A percentile compares a stretch with the other conserved stretches of the same genome.
These are phyloP conservation scores for Hypomyces rosellus DNA, from an alignment of 2,329 filamentous ascomycete genomes.

Conservation along the genomic window DNA sequence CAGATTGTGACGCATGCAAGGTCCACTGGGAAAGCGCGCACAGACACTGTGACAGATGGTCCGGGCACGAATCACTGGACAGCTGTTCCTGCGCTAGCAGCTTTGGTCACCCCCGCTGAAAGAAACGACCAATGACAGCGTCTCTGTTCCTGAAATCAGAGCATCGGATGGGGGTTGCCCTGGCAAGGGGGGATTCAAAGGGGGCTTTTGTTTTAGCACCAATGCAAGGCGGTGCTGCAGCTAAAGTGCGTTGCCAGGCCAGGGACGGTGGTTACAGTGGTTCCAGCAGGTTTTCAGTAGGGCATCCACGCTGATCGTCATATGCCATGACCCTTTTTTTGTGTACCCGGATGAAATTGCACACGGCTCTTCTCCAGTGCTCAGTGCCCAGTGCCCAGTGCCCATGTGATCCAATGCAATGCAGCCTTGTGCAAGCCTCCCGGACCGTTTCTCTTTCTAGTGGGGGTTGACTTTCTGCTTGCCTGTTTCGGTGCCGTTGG, in stretches of 20 bases:
- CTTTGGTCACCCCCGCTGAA: conserved; percentile 8
- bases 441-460: not conserved
- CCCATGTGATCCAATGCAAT: not conserved
- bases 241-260: not conserved
- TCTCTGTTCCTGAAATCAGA: conserved; percentile 19
- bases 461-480: not conserved
- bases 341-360: too few relatives aligned
- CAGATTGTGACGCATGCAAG: too few relatives aligned
- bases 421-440: not conserved
- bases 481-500: too few relatives aligned
- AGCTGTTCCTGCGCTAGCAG: conserved; percentile 23
- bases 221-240: not conserved
- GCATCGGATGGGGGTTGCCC: not conserved
- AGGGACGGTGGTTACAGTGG: too few relatives aligned
- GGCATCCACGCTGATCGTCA: too few relatives aligned
- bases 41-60: not conserved
- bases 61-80: conserved; percentile 1
- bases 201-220: too few relatives aligned
- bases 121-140: conserved; percentile 15
- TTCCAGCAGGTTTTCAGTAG: too few relatives aligned
- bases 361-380: too few relatives aligned
- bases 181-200: too few relatives aligned
- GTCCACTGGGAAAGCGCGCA: too few relatives aligned
- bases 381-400: too few relatives aligned
- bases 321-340: too few relatives aligned